Base-by-base conservation (phyloP, 306 rosid genomes). In the Malus sieversii region DNA sequence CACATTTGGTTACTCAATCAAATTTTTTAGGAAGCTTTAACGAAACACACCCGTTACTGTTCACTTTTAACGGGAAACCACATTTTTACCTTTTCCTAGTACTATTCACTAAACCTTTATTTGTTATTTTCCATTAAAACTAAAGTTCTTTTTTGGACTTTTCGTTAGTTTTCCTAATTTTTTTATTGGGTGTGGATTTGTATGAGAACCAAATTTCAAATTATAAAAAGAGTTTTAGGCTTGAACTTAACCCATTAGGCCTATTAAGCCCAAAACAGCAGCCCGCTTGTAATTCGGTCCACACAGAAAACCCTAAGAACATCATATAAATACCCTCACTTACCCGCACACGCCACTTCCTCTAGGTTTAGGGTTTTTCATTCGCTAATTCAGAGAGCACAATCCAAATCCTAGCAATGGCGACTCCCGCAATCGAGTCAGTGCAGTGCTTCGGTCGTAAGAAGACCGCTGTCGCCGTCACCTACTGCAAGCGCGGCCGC, bases 391-490 rank as follows among this genome's bases (percentile, higher is more conserved):
- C 46, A 68, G n/a, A 66, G 53, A 38, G 67, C 58, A 11, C 51
- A 12, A 38, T 11, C 52, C 18, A 45, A 68, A 79, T 76, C 75
- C 74, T 74, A 81, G 70, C 79, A 55, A 78, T 77, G 85, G 68
- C 88, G 42, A 60, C 79, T 33, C 25, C 72, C 19, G 45, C 77
- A 0, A 58, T 81, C 2, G 87, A 89, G 69, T 88, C 91, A n/a
- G 98, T 93, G 0, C 96, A 93, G 46, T 90, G 96, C 67, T 93
- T 93, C 59, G 98, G 98, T 12, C 88, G 96, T 13, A 93, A 93
- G 84, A 93, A 93, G 84, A 93, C 93, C 4, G 98, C 98, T 0
- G 98, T 93, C 15, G 98, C 98, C 0, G 96, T 93, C 8, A 93
- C 96, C 8, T 71, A 93, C 88, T 93, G 98, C 85, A 92, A 92